Percentiles rank a stretch among this genome's conserved stretches.
These are phyloP conservation scores for Postia placenta DNA, from an alignment of 768 basidiomycete species.

Conservation along the genomic window DNA sequence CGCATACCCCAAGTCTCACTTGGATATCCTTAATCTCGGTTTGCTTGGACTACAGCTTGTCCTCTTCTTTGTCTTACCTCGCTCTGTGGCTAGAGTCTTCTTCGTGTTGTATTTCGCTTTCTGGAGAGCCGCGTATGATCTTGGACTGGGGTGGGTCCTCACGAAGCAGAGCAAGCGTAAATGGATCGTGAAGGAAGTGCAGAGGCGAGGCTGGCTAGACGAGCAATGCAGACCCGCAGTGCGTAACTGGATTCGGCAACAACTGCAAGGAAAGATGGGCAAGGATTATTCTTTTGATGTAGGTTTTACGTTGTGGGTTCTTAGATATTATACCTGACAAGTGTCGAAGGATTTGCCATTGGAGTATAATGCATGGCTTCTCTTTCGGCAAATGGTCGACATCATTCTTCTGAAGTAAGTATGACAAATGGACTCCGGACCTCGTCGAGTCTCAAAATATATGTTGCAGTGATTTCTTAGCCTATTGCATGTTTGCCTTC, in stretches of 20 bases:
- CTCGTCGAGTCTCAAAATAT: background rate
- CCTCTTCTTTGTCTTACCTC: constrained; percentile 66
- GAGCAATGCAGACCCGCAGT: constrained; percentile 51
- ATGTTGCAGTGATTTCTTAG: constrained; percentile 81
- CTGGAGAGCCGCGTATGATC: constrained; percentile 90
- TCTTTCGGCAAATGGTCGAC: constrained; percentile 95
- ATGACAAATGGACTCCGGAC: background rate
- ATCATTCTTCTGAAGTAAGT: constrained; percentile 92
- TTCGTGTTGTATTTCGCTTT: constrained; percentile 90
- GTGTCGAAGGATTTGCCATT: constrained; percentile 67
- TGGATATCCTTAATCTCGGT: constrained; percentile 81
- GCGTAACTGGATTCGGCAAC: constrained; percentile 78
- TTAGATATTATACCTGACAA: constrained; percentile 4
- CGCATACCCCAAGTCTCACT: constrained; percentile 76
- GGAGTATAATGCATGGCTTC: constrained; percentile 95
- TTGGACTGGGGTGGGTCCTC: constrained; percentile 88
- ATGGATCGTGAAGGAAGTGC: constrained; percentile 85
- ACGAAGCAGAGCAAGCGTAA: constrained; percentile 93
- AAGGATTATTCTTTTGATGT: constrained; percentile 91
- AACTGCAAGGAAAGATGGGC: constrained; percentile 91
- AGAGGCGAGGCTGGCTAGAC: constrained; percentile 87
- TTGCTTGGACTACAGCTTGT: constrained; percentile 72
- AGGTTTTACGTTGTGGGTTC: constrained; percentile 24
- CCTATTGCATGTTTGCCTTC: constrained; percentile 94
- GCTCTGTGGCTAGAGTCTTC: constrained; percentile 48